Evolutionary conservation across 352 stramenopile genomes (phyloP), one percentile per base, ranked within the genome.

Genomic region (Globisporangium carolinianum): DNA sequence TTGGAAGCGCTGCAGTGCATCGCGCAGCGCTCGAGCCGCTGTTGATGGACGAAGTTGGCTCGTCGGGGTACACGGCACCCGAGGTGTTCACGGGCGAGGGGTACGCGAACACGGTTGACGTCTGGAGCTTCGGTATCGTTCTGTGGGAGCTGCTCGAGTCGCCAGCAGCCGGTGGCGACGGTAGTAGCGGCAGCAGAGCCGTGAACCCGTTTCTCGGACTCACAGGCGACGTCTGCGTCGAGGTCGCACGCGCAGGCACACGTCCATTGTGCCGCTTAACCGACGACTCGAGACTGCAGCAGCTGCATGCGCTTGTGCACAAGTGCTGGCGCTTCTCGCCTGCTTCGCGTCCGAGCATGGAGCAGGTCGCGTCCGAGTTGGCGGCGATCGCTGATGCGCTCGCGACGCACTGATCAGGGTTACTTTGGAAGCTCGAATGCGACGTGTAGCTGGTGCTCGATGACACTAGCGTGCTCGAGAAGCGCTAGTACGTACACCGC

Each of bases 101-200:
- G 6, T 79, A 80, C 56, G 53, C 69, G 42, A 64, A 55, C 57
- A 78, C 80, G 61, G 63, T 70, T 10, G 73, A 83, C 39, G 62
- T 80, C 15, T 83, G 71, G 71, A 76, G 71, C 50, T 79, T 80
- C 47, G 67, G 68, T 2, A 65, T 83, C 37, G 60, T 83, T 17
- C 60, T 83, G 12, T 83, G 72, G 69, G 71, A 76, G 56, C 24
- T 79, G 14, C 17, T 24, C 12, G 36, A 37, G 38, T 8, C 17
- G 42, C 38, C 45, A 35, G 5, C 17, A 35, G n/a, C n/a, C 6
- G 2, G 4, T 4, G 17, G 24, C 15, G 17, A n/a, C 15, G 24
- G 14, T 3, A 32, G 7, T 5, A n/a, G 14, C 17, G 17, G 8
- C 24, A 17, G 5, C 6, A 17, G 5, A 6, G 24, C 3, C 49